Percentiles rank a stretch among this genome's conserved stretches.
phyloP scores from a whole-genome alignment of 495 filamentous ascomycete species.

The Usnea hakonensis region DNA sequence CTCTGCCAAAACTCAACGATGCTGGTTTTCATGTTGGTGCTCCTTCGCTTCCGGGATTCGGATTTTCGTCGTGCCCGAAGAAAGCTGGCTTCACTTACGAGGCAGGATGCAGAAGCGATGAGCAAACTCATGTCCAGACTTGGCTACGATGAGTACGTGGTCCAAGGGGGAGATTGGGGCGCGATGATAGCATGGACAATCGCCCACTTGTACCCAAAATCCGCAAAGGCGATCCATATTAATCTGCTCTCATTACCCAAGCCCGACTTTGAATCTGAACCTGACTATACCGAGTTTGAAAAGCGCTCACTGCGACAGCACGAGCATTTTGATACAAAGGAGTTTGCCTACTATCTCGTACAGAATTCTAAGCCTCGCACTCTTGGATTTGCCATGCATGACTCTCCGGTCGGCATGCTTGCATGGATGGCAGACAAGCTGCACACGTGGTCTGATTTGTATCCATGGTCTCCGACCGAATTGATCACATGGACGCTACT shows the following conservation, averaged over 20 bases:
- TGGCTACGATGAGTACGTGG: conserved; percentile 20
- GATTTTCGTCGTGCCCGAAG: conserved; percentile 28
- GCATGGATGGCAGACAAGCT: conserved; percentile 30
- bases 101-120: conserved; percentile 15
- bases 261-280: background rate
- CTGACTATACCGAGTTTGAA: conserved; percentile 23
- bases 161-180: conserved; percentile 32
- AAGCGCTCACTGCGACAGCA: conserved; percentile 10
- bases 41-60: conserved; percentile 33
- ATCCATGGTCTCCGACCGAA: conserved; percentile 24
- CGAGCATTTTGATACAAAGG: conserved; percentile 19
- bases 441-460: conserved; percentile 24
- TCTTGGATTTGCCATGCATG: conserved; percentile 24
- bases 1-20: conserved; percentile 25
- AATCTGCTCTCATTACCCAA: background rate
- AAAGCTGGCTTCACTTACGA: conserved; percentile 23
- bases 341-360: conserved; percentile 20
- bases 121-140: conserved; percentile 10
- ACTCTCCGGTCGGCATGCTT: conserved; percentile 27
- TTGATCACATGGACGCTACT: conserved; percentile 29
- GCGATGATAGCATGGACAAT: conserved; percentile 26
- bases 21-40: conserved; percentile 35
- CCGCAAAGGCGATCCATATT: conserved; percentile 8
- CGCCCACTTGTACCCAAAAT: conserved; percentile 24
- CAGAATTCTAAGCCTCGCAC: conserved; percentile 26